A percentile compares a stretch with the other conserved stretches of the same genome.
Conservation (phyloP, 2,329 filamentous ascomycete species). For the Calonectria montana region DNA sequence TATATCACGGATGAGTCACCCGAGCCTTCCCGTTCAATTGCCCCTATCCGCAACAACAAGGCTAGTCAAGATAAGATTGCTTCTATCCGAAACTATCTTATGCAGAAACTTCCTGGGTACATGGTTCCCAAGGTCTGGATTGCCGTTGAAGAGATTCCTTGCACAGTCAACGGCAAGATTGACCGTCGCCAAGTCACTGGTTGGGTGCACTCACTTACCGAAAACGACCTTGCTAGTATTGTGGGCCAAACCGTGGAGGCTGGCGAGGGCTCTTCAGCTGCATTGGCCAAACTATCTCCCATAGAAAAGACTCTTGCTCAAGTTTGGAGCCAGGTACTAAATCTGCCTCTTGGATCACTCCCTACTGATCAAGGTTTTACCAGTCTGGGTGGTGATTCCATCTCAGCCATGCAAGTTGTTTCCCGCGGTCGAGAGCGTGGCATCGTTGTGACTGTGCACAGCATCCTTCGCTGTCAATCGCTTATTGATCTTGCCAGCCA, state of each 20-base stretch:
- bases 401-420: constrained; percentile 51
- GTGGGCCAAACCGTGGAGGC: background rate
- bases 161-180: constrained; percentile 13
- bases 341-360: constrained; percentile 46
- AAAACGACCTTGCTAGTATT: background rate
- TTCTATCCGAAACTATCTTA: constrained; percentile 12
- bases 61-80: constrained; percentile 17
- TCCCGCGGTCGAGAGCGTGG: constrained; percentile 10
- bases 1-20: background rate
- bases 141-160: constrained; percentile 1
- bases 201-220: background rate
- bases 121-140: constrained; percentile 26
- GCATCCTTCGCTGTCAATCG: constrained; percentile 20
- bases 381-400: constrained; percentile 60
- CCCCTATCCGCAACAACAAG: constrained; percentile 4
- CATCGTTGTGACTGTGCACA: constrained; percentile 9
- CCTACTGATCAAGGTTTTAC: constrained; percentile 60
- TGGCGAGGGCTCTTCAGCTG: background rate
- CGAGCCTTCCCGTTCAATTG: background rate
- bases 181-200: constrained; percentile 7
- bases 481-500: constrained; percentile 8
- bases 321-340: constrained; percentile 53
- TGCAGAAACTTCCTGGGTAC: constrained; percentile 11
- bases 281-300: background rate
- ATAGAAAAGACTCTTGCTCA: constrained; percentile 39